Evolutionary conservation across 768 basidiomycete species (phyloP), one percentile per base, ranked within the genome.

Genomic region (Mycena rosella): DNA sequence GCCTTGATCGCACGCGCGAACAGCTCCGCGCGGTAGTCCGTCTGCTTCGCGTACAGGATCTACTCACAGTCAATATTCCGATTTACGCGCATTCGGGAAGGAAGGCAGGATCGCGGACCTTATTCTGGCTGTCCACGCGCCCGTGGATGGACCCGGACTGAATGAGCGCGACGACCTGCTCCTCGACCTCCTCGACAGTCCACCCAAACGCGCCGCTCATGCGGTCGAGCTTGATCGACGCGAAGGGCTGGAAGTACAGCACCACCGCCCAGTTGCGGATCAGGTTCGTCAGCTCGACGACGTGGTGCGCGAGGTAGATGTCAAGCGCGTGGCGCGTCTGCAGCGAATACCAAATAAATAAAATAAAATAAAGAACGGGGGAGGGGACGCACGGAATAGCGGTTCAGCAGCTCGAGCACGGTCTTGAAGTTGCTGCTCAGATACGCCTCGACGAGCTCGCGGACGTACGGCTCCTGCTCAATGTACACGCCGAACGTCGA

Each of bases 161-260:
- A 62, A 98, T 95, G 38, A 98, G 85, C 24, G 79, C 78, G 18
- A 96, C 92, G 24, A 98, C 89, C 65, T 92, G 87, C 40, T 80
- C 79, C 76, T 94, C 90, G 32, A 94, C 88, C 66, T 91, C 87
- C 4, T 88, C 88, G 9, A 93, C 79, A 0, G 84, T 83, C 89
- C 93, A 91, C 3, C 96, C 96, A 74, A 98, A 97, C 13, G 96
- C 95, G 3, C 80, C 77, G 40, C 92, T 90, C 94, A 98, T 96
- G 38, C 91, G 87, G 47, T 91, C 89, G 30, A 98, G 86, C 69
- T 89, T 85, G 76, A 98, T 94, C 11, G 93, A 89, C 29, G 92
- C 86, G 78, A 96, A 99, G 0, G 96, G 96, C 72, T 90, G 87
- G 83, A 98, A 96, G 80, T 96, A 98, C 53, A 95, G 87, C n/a